A percentile compares a stretch with the other conserved stretches of the same genome.
These are phyloP conservation scores for Pythium volutum DNA, from an alignment of 352 stramenopile species.

Conservation along the genomic window DNA sequence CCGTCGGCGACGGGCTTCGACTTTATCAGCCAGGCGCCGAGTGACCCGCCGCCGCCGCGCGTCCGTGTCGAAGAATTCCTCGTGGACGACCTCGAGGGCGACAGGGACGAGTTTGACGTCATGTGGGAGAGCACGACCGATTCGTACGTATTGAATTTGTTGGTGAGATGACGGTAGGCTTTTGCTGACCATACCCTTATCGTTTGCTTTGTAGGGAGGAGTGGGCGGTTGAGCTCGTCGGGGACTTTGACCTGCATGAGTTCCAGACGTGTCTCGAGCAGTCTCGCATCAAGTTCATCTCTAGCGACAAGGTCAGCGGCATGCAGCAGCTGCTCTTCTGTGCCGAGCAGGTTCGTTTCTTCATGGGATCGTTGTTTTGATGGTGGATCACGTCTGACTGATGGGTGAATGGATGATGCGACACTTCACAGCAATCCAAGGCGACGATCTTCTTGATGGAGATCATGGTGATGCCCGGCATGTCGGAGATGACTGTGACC, in stretches of 20 bases:
- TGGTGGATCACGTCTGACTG: neutral
- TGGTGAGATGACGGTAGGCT: neutral
- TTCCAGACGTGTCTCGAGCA: constrained; percentile 61
- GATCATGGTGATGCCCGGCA: constrained; percentile 71
- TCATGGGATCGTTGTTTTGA: neutral
- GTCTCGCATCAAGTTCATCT: constrained; percentile 60
- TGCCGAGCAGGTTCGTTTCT: constrained; percentile 63
- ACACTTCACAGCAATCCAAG: constrained; percentile 47
- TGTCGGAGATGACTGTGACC: constrained; percentile 77
- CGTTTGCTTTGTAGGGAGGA: constrained; percentile 49
- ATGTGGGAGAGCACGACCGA: constrained; percentile 81
- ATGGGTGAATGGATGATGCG: constrained; percentile 1
- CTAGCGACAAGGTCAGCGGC: constrained; percentile 73
- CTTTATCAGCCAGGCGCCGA: constrained; percentile 28
- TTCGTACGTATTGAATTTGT: constrained; percentile 45
- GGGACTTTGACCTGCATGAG: constrained; percentile 50
- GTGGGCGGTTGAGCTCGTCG: constrained; percentile 60
- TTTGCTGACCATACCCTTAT: neutral
- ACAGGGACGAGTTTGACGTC: constrained; percentile 59
- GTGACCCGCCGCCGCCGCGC: constrained; percentile 27
- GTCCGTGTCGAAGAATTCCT: constrained; percentile 62
- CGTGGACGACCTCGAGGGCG: constrained; percentile 37
- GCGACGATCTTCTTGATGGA: constrained; percentile 82
- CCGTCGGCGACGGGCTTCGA: constrained; percentile 41
- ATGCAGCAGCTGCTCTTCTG: constrained; percentile 79